Percentiles rank a stretch among this genome's conserved stretches.
Evolutionary conservation across 805 yeast genomes (phyloP).

Genomic region (Zygoascus biomembranicola): DNA sequence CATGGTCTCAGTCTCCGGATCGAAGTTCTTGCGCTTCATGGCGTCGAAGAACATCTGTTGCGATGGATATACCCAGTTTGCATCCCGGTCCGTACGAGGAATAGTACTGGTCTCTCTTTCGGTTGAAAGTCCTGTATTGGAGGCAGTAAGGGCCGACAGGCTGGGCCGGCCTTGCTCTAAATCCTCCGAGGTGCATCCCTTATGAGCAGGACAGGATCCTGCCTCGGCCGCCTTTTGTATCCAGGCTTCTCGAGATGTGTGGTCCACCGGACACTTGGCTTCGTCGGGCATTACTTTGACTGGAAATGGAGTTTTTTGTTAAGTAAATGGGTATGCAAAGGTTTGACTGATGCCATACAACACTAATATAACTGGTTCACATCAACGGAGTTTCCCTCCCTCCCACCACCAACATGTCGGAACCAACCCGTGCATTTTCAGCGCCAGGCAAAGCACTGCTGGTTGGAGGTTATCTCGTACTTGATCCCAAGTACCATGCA

Average conservation of each 20-base stretch:
- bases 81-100: slow-evolving; percentile 60
- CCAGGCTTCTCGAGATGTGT: slow-evolving; percentile 27
- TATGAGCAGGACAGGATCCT: slow-evolving; percentile 53
- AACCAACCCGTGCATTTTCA: slow-evolving; percentile 46
- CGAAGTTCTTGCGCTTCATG: slow-evolving; percentile 85
- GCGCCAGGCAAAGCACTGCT: slow-evolving; percentile 94
- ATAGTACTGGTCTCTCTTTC: slow-evolving; percentile 74
- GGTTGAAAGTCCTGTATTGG: slow-evolving; percentile 42
- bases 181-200: slow-evolving; percentile 19
- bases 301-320: too few relatives aligned
- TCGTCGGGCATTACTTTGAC: background rate
- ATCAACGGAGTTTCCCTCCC: background rate
- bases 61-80: slow-evolving; percentile 92
- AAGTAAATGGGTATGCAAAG: too few relatives aligned
- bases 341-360: background rate
- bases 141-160: background rate
- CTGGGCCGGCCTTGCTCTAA: slow-evolving; percentile 3
- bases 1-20: slow-evolving; percentile 79
- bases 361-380: background rate
- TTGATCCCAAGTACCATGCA: slow-evolving; percentile 66
- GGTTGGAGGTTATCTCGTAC: slow-evolving; percentile 91
- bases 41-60: slow-evolving; percentile 93
- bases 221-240: slow-evolving; percentile 17
- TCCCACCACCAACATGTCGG: background rate
- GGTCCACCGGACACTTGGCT: slow-evolving; percentile 46